Base-by-base conservation (phyloP, 75 land plant species). In the Pseudotsuga menziesii region DNA sequence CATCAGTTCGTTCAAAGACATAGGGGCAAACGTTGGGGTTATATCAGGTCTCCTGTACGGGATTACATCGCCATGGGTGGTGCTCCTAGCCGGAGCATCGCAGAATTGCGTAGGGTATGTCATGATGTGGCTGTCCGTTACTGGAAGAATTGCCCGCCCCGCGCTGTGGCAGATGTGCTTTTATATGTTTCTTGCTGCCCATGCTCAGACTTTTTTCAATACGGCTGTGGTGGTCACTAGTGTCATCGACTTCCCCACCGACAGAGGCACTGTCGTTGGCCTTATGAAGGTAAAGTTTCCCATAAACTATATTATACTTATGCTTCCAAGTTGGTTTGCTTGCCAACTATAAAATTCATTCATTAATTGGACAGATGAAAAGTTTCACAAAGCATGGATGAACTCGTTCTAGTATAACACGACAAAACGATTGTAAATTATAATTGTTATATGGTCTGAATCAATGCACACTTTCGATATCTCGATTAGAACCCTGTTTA, bases 241-340 rank as follows among this genome's bases (percentile, higher is more conserved):
- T n/a, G 95, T 97, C 63, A 61, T 78, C 41, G 94, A 92, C 78
- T 97, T 97, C 76, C 93, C 89, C 16, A 72, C 71, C 32, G 76
- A 78, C 80, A 74, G 98, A n/a, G 99, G 99, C 19, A 92, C 94
- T 12, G 83, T 82, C 63, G 85, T 97, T 17, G 98, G 99, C 23
- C 88, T 97, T 75, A 88, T 94, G 88, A 96, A 96, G 91, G 97
- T 92, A 57, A 13, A 4, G 3, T 60, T 60, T 71, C 6, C 8
- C 56, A 35, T 39, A 60, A 32, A 32, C 66, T 55, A 29, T 59
- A 32, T 1, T 26, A 14, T 75, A 8, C 66, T n/a, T 35, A 12
- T 41, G 12, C 32, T 25, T 39, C 17, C 48, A 17, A 75, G 4
- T 39, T 56, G 27, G 3, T 35, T 60, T 27, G 15, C 61, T 61